These are phyloP conservation scores for Cutaneotrichosporon cutaneum DNA, from an alignment of 1,284 basidiomycete genomes.

Conservation along the genomic window DNA sequence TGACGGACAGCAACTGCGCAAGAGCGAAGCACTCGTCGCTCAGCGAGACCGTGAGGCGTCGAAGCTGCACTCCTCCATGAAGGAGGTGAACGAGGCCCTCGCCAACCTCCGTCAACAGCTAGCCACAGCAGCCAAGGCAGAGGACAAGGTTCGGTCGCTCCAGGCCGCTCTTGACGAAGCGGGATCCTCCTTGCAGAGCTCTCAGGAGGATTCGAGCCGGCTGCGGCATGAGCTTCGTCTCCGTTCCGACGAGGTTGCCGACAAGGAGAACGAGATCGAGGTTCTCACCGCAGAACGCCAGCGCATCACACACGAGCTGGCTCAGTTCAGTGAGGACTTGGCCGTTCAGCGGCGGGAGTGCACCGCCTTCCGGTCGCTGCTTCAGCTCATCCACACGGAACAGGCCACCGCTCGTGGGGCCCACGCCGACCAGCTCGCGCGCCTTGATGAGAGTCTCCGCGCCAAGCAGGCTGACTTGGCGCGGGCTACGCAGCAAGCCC, in stretches of 20 bases:
- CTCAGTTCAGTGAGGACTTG: conserved; percentile 41
- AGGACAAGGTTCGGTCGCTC: background rate
- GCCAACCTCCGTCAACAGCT: background rate
- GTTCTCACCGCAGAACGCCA: conserved; percentile 23
- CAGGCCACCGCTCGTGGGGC: conserved; percentile 9
- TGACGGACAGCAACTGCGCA: conserved; percentile 12
- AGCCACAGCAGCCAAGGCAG: background rate
- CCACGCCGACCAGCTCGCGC: background rate
- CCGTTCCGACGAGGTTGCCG: conserved; percentile 20
- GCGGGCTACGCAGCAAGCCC: conserved; percentile 20
- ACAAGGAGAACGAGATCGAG: conserved; percentile 24
- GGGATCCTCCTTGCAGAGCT: conserved; percentile 18
- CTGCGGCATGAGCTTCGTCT: conserved; percentile 24
- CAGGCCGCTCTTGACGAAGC: background rate
- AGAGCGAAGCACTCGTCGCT: background rate
- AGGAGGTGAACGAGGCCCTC: background rate
- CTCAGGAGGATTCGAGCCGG: conserved; percentile 13
- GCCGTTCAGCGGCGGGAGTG: conserved; percentile 58
- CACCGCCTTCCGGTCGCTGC: conserved; percentile 55
- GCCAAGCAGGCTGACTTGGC: conserved; percentile 17
- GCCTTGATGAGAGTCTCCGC: conserved; percentile 7
- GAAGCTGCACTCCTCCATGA: background rate
- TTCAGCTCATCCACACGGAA: conserved; percentile 59
- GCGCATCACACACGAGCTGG: conserved; percentile 29
- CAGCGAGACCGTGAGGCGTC: conserved; percentile 3